Conservation (phyloP, 129 eudicot species). For the Chrysanthemum lavandulifolium region DNA sequence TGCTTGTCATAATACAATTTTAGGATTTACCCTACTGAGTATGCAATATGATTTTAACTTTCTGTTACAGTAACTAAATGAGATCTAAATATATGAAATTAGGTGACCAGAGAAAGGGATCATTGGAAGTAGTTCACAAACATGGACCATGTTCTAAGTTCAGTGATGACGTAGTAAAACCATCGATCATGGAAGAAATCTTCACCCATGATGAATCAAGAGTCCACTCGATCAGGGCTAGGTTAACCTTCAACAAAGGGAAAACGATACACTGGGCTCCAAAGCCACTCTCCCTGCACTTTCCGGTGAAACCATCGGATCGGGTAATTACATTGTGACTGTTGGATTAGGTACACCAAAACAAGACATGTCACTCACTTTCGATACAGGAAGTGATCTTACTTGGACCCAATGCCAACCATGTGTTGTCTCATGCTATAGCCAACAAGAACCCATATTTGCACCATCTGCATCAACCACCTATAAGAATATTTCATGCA, state of each 20-base stretch:
- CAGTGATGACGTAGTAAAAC: conserved; percentile 20
- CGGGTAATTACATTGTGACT: conserved; percentile 66
- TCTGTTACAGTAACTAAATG: not conserved
- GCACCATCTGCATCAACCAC: conserved; percentile 58
- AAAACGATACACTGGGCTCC: conserved; percentile 18
- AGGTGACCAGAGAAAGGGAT: conserved; percentile 38
- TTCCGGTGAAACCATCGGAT: conserved; percentile 52
- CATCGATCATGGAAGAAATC: conserved; percentile 36
- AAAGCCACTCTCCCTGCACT: conserved; percentile 51
- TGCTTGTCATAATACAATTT: not conserved
- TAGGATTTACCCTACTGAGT: not conserved
- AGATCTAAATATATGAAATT: conserved; percentile 21
- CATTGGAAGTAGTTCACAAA: conserved; percentile 54
- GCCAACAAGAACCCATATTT: conserved; percentile 59
- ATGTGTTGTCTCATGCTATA: conserved; percentile 52
- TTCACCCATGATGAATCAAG: conserved; percentile 49
- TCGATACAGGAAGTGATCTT: conserved; percentile 85
- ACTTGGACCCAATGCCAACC: conserved; percentile 95
- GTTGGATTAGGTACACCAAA: conserved; percentile 76
- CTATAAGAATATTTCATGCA: conserved; percentile 65
- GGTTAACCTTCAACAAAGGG: conserved; percentile 12
- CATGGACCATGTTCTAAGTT: conserved; percentile 70
- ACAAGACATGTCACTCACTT: conserved; percentile 49
- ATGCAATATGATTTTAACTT: not conserved
- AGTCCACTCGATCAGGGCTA: conserved; percentile 48